Evolutionary conservation across 495 filamentous ascomycete genomes (phyloP), one percentile per base, ranked within the genome.

Genomic region (Penicillium roqueforti): DNA sequence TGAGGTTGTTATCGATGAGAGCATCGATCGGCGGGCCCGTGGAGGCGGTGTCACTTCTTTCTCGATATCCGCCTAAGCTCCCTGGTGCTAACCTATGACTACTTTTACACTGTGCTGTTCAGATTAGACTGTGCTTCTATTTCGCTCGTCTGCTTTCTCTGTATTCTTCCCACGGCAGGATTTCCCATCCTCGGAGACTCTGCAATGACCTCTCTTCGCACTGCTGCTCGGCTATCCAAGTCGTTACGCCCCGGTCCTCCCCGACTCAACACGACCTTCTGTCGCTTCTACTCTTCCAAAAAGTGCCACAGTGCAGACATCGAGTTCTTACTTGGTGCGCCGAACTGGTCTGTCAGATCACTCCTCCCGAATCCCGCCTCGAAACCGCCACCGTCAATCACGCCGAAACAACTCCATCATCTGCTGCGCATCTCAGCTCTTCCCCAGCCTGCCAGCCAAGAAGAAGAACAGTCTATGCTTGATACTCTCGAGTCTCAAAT

Each of bases 361-460:
- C 81, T 96, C 11, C 82, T 96, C 4, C 82, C 86, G 1, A 63
- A 80, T 18, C 47, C 70, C 23, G 41, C 60, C 13, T 49, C 61
- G 23, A 57, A 71, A 43, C 20, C 68, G n/a, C 58, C 67, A 3
- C 51, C 65, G 53, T 61, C 69, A 34, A 62, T 83, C 47, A 79
- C 78, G 0, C 70, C 79, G 5, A 67, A 79, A 53, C 72, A 85
- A 62, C 80, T 98, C 1, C 82, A 82, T 55, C 93, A 97, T 70
- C 86, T 99, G 10, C 85, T 95, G 37, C 87, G 89, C 14, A 84
- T 98, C 53, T 96, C 91, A 6, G 91, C 93, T 28, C 85, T 97
- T 0, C 90, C 92, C 0, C 78, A 78, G 6, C 92, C 93, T 2
- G 61, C 74, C 11, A 77, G 74, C 16, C 59, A 70, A 7, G 77